These are phyloP conservation scores for Lasiodiplodia hormozganensis DNA, from an alignment of 2,329 filamentous ascomycete genomes.

Conservation along the genomic window DNA sequence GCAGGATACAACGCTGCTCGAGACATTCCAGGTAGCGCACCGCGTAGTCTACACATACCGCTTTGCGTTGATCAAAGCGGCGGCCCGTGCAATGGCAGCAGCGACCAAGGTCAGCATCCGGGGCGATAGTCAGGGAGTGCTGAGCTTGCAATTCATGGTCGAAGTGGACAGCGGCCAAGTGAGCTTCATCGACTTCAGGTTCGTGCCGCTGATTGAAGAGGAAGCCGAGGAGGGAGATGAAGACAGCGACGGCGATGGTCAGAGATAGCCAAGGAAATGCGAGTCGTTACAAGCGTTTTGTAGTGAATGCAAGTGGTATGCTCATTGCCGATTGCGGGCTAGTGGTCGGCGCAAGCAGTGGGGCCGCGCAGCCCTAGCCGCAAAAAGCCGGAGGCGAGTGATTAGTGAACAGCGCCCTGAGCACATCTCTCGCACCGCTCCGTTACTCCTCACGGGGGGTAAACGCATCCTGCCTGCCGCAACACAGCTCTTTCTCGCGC, in stretches of 20 bases:
- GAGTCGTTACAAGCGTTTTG: background rate
- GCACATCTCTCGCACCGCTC: conserved; percentile 18
- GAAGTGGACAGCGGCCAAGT: conserved; percentile 74
- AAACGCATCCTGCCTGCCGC: conserved; percentile 11
- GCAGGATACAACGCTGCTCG: conserved; percentile 60
- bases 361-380: conserved; percentile 15
- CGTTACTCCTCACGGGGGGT: conserved; percentile 20
- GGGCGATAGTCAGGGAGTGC: conserved; percentile 84
- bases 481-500: background rate
- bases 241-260: conserved; percentile 29
- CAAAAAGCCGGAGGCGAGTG: conserved; percentile 6
- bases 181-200: conserved; percentile 83
- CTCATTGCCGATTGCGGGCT: conserved; percentile 4
- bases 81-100: conserved; percentile 88
- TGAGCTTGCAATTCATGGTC: conserved; percentile 96
- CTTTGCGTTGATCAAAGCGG: conserved; percentile 84
- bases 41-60: conserved; percentile 72
- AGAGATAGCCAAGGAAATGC: conserved; percentile 3
- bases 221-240: conserved; percentile 35
- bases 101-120: conserved; percentile 92
- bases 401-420: conserved; percentile 22
- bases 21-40: conserved; percentile 71
- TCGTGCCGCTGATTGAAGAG: conserved; percentile 71
- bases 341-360: background rate
- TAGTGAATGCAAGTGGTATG: background rate